These are phyloP conservation scores for Durusdinium trenchii DNA, from an alignment of 73 alveolate genomes.

Conservation along the genomic window DNA sequence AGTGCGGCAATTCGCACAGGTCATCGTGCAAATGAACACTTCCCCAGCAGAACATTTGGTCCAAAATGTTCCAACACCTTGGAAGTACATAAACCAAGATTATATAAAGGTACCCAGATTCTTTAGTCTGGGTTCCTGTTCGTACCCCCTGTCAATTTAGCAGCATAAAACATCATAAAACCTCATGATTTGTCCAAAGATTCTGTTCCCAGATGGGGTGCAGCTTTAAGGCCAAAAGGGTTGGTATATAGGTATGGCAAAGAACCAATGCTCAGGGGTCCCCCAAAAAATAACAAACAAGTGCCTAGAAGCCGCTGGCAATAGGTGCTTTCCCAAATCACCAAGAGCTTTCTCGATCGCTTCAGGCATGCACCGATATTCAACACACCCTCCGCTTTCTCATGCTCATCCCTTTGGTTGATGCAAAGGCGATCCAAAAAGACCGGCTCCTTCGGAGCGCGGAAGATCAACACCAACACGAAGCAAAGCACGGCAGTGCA, in stretches of 20 bases:
- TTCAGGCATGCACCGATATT: conserved; percentile 23
- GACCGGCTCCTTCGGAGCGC: not conserved
- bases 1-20: too few relatives aligned
- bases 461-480: not conserved
- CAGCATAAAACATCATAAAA: not conserved
- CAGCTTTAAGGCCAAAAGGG: not conserved
- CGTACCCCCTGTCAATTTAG: too few relatives aligned
- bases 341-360: not conserved
- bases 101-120: too few relatives aligned
- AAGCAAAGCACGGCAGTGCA: not conserved
- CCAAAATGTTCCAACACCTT: too few relatives aligned
- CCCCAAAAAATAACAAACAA: too few relatives aligned
- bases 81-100: too few relatives aligned
- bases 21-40: too few relatives aligned
- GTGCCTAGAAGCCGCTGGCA: not conserved
- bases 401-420: not conserved
- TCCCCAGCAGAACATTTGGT: too few relatives aligned
- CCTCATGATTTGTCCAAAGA: not conserved
- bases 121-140: too few relatives aligned
- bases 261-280: too few relatives aligned
- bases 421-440: conserved; percentile 15
- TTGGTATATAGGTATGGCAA: too few relatives aligned
- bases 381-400: not conserved
- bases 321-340: conserved; percentile 2
- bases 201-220: not conserved